Evolutionary conservation across 2,329 filamentous ascomycete genomes (phyloP), one percentile per base, ranked within the genome.

Genomic region (Cercospora sp.): DNA sequence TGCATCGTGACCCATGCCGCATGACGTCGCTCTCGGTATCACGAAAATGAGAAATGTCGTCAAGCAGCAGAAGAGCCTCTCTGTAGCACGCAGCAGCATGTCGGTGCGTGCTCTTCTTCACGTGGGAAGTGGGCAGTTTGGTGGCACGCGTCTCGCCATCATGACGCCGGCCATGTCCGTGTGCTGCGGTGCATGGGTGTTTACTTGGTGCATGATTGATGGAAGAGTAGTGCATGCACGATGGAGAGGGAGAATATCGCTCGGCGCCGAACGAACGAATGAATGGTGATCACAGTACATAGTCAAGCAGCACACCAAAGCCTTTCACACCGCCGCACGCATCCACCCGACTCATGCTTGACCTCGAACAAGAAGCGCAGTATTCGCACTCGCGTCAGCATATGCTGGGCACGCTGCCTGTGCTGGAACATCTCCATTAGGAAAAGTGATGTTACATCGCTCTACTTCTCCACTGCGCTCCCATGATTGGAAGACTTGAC

Each of bases 401-500:
- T 18, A 18, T 16, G 31, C 30, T 10, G 28, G 12, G 26, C 58
- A 59, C 20, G 20, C 20, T 20, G 20, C 20, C 55, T 10, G 9
- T 20, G 31, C 33, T 58, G 59, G 48, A 48, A 62, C 60, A 45
- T 40, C 51, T 28, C 51, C 30, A 58, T 67, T 23, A 36, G 42
- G 64, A 20, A 61, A 60, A 62, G 58, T 42, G 42, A 66, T 42
- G 64, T 65, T 53, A 65, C 63, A 65, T 65, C 57, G 63, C 8
- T 4, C 42, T 65, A 4, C 12, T 40, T 36, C 36, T 33, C 16
- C 18, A 18, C 31, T 13, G 12, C 18, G 2, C 28, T 40, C 26
- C 57, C 18, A 12, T 33, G 3, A 18, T 31, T 33, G 13, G 31
- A 10, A 20, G 1, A 20, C 36, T 2, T 4, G 8, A 12, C 42